Base-by-base conservation (phyloP, 768 basidiomycete genomes). In the Trametes maxima region DNA sequence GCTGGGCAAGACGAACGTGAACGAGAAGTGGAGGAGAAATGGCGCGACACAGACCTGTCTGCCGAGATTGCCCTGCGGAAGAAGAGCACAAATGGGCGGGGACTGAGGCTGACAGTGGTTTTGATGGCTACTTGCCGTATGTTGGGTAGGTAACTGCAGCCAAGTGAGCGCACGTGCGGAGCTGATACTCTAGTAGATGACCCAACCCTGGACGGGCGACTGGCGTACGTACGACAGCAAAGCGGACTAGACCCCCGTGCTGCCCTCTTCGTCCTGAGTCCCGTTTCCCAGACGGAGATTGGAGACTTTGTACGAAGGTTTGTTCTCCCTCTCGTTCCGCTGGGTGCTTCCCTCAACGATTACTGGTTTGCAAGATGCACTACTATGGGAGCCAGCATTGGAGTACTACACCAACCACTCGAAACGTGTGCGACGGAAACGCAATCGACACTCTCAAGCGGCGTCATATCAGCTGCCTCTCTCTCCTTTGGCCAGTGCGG, bases 371-470 rank as follows among this genome's bases (percentile, higher is more conserved):
- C 93, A 96, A 73, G 86, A 90, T 65, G 94, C 95, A 0, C 75
- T 98, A 0, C 75, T 98, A 2, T 90, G 88, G 67, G 94, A 96
- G 33, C 83, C 94, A 2, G 93, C 95, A 0, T 71, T 95, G 46
- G 97, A 98, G 59, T 98, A 96, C 71, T 99, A 98, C 73, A 90
- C 89, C 0, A 81, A 88, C 2, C 96, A 98, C 70, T 95, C 92
- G 2, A 94, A 98, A 75, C 87, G 94, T 0, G 92, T 97, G 2
- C 79, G 94, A 44, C 79, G 94, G 57, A 99, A 98, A 73, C 87
- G 95, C 40, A 92, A 91, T 64, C 79, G 90, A 37, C 88, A 94
- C 69, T 85, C 90, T 0, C 89, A 89, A 68, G 66, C 77, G 3
- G 71, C 76, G 10, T 78, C 83, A 4, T 84, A 86, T 65, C 76